phyloP scores from a whole-genome alignment of 2,329 filamentous ascomycete genomes.

The Dendrostoma leiphaemia region DNA sequence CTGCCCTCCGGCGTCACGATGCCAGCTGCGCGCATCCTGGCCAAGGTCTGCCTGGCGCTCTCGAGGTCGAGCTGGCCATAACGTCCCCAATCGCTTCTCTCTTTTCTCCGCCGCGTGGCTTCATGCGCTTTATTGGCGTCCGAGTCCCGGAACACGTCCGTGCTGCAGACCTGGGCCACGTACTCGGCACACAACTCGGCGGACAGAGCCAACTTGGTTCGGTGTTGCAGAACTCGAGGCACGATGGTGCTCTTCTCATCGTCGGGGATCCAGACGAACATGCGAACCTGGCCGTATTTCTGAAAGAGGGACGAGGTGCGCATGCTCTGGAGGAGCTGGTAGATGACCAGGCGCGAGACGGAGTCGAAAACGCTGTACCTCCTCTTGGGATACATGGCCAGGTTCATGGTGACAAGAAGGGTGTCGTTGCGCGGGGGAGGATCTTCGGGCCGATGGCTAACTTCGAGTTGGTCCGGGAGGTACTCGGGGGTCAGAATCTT shows the following conservation, averaged over 20 bases:
- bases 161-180: constrained; percentile 55
- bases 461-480: constrained; percentile 53
- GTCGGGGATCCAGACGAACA: constrained; percentile 70
- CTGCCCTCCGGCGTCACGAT: constrained; percentile 45
- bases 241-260: constrained; percentile 58
- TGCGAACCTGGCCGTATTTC: constrained; percentile 73
- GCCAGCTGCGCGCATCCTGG: constrained; percentile 45
- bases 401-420: constrained; percentile 70
- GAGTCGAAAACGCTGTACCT: constrained; percentile 52
- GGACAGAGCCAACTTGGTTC: constrained; percentile 57
- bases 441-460: constrained; percentile 28
- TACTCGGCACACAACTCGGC: constrained; percentile 60
- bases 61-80: constrained; percentile 43
- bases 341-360: constrained; percentile 55
- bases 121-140: constrained; percentile 7
- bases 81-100: constrained; percentile 37
- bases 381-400: constrained; percentile 53
- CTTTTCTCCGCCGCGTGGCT: constrained; percentile 14
- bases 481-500: constrained; percentile 48
- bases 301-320: constrained; percentile 63
- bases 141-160: constrained; percentile 26
- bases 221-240: constrained; percentile 54
- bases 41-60: constrained; percentile 37
- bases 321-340: constrained; percentile 61
- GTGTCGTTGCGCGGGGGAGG: constrained; percentile 60